Conservation (phyloP, 257 asterid genomes). For the Nicotiana otophora region DNA sequence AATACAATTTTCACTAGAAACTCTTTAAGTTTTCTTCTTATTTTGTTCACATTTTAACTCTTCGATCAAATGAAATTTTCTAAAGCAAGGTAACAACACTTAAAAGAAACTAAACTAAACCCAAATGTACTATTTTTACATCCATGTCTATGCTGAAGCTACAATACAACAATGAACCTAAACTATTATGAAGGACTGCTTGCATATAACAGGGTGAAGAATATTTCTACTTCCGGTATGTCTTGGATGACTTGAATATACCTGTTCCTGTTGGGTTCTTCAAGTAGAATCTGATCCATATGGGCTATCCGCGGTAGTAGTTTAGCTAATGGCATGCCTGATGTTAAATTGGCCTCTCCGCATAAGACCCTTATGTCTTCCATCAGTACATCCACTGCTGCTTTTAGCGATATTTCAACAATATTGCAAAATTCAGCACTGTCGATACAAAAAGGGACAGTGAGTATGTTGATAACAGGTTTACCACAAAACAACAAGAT, state of each 20-base stretch:
- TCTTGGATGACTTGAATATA: slow-evolving; percentile 45
- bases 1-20: not conserved
- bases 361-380: slow-evolving; percentile 47
- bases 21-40: not conserved
- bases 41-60: not conserved
- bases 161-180: slow-evolving; percentile 18
- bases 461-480: not conserved
- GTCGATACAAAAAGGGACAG: not conserved
- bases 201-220: slow-evolving; percentile 82
- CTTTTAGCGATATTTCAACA: slow-evolving; percentile 50
- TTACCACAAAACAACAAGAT: not conserved
- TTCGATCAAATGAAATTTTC: not conserved
- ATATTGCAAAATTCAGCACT: slow-evolving; percentile 66
- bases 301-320: slow-evolving; percentile 68
- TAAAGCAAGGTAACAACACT: not conserved
- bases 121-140: not conserved
- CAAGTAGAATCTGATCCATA: slow-evolving; percentile 46
- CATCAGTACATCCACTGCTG: slow-evolving; percentile 40
- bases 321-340: slow-evolving; percentile 75
- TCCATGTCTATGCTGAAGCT: slow-evolving; percentile 8
- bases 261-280: slow-evolving; percentile 56
- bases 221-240: slow-evolving; percentile 64
- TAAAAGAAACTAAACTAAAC: not conserved
- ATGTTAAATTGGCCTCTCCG: slow-evolving; percentile 35
- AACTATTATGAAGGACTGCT: slow-evolving; percentile 40